Base-by-base conservation (phyloP, 768 basidiomycete genomes). In the Naganishia kalamii region DNA sequence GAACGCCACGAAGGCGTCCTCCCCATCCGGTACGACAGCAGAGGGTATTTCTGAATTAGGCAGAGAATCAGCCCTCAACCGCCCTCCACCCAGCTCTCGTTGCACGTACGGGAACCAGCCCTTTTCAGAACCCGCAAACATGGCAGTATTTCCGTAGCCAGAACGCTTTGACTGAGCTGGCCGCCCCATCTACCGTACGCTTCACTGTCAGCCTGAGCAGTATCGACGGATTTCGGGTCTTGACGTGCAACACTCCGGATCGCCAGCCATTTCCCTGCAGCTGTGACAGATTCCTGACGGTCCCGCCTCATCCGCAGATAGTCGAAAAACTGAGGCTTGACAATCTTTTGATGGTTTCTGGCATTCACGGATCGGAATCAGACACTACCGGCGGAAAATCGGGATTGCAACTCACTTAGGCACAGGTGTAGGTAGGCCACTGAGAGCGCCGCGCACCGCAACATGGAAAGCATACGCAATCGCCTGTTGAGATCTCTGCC, bases 361-460 rank as follows among this genome's bases (percentile, higher is more conserved):
- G 35, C 63, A 30, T 27, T 12, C 17, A 6, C 2, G 27, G 30
- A 7, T 3, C 19, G 21, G 27, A 37, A 21, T 29, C n/a, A 41
- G 21, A 25, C 37, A 19, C 44, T 25, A 23, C 44, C 25, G 27
- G 4, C 15, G 8, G 7, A 12, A 27, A 3, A 11, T 17, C 29
- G n/a, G 33, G 33, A 11, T 13, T 25, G n/a, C 33, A 33, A 37
- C 71, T 63, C 81, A 84, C 35, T 90, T 82, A 2, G 83, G 81
- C 11, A 96, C 91, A 5, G 96, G 96, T 0, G 85, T 85, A 0
- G 96, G 96, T 3, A 99, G 83, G 3, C 87, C 84, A 72, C 92
- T 87, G n/a, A 96, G 80, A 0, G 88, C 87, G 0, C 90, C 88
- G n/a, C 92, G 79, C 1, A 89, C 82, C 19, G 90, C 76, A 6